Conservation (phyloP, 2,329 filamentous ascomycete genomes). For the Talaromyces sp. region DNA sequence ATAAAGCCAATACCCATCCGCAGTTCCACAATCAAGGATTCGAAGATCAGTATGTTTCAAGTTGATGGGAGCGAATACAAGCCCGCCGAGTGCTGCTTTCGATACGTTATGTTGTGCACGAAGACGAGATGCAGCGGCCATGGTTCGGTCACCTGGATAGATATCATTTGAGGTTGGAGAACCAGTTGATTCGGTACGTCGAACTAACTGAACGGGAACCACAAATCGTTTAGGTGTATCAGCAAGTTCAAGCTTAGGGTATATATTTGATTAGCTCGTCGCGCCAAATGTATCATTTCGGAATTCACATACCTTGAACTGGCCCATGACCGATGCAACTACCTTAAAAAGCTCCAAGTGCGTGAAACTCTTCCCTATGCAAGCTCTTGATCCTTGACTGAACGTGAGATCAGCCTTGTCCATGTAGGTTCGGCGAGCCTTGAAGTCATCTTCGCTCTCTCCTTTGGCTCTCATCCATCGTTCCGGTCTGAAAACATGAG, state of each 20-base stretch:
- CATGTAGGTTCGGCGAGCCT: conserved; percentile 7
- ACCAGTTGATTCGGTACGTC: neutral
- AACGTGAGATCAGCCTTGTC: conserved; percentile 10
- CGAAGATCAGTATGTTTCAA: neutral
- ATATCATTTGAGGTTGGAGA: neutral
- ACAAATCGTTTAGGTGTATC: conserved; percentile 3
- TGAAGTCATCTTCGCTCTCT: neutral
- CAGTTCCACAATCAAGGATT: conserved; percentile 14
- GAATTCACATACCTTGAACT: conserved; percentile 10
- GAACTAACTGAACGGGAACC: neutral
- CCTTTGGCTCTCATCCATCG: conserved; percentile 9
- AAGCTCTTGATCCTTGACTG: conserved; percentile 13
- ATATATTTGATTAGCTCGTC: neutral
- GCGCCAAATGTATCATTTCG: neutral
- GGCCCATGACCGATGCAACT: conserved; percentile 11
- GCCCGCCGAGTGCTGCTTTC: conserved; percentile 6
- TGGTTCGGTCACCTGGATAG: conserved; percentile 10
- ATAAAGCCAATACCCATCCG: conserved; percentile 14
- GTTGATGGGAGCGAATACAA: conserved; percentile 8
- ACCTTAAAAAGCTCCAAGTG: conserved; percentile 13
- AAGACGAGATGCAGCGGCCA: conserved; percentile 6
- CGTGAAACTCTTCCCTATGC: conserved; percentile 12
- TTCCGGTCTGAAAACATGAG: conserved; percentile 7
- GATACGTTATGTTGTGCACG: conserved; percentile 13
- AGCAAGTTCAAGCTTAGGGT: conserved; percentile 1